These are phyloP conservation scores for Verticillium albo-atrum DNA, from an alignment of 2,329 filamentous ascomycete species.

Conservation along the genomic window DNA sequence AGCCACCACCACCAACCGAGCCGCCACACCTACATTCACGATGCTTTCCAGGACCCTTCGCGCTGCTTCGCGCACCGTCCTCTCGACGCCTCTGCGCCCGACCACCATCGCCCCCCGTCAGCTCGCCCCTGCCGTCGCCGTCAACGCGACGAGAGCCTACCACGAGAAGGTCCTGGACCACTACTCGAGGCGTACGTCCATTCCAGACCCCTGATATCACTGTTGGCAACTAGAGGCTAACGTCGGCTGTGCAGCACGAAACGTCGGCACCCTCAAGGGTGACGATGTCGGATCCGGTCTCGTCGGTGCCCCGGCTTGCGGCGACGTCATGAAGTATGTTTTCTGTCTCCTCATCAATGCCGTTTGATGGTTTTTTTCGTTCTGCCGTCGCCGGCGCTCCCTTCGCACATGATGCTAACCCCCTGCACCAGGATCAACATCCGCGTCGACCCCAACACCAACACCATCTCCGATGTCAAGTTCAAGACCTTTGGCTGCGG, in stretches of 20 bases:
- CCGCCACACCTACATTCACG: conserved; percentile 12
- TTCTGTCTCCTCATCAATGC: neutral
- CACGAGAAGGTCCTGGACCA: conserved; percentile 70
- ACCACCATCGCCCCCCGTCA: conserved; percentile 33
- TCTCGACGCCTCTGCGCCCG: conserved; percentile 34
- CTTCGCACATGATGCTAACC: conserved; percentile 1
- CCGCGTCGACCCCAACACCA: conserved; percentile 80
- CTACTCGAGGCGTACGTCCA: conserved; percentile 73
- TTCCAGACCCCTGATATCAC: conserved; percentile 24
- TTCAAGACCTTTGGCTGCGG: conserved; percentile 98
- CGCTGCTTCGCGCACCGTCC: conserved; percentile 36
- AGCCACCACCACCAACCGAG: neutral
- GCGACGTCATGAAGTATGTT: conserved; percentile 76
- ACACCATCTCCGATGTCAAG: conserved; percentile 89
- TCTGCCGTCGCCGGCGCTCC: neutral
- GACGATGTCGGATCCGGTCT: conserved; percentile 90
- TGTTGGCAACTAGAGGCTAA: neutral
- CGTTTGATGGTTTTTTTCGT: too few relatives aligned
- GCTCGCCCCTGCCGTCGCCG: conserved; percentile 32
- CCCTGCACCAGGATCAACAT: conserved; percentile 57
- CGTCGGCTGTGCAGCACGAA: conserved; percentile 43
- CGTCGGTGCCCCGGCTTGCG: conserved; percentile 82
- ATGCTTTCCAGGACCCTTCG: conserved; percentile 45
- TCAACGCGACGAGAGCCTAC: conserved; percentile 40
- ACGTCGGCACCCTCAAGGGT: conserved; percentile 62